Conservation (phyloP, 1,284 basidiomycete species). For the Stygiomarasmius scandens region DNA sequence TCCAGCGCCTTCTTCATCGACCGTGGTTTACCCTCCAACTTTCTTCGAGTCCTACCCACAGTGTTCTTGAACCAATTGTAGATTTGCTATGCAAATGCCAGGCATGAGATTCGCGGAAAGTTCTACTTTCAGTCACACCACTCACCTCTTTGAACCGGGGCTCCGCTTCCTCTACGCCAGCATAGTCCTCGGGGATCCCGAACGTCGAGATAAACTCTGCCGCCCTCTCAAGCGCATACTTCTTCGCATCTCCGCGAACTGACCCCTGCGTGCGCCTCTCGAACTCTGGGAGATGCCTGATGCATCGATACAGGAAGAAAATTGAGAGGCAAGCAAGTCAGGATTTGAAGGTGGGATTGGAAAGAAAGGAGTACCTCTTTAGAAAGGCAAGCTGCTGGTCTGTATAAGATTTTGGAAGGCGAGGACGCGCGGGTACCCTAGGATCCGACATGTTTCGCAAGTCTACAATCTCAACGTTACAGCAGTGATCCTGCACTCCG, state of each 20-base stretch:
- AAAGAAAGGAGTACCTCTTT: constrained; percentile 39
- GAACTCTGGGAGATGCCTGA: constrained; percentile 50
- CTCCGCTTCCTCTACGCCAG: constrained; percentile 54
- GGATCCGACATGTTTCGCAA: constrained; percentile 6
- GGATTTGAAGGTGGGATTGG: neutral
- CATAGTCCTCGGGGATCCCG: constrained; percentile 54
- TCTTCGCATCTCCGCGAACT: constrained; percentile 63
- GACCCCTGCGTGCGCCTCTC: constrained; percentile 54
- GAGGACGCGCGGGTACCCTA: constrained; percentile 28
- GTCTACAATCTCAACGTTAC: constrained; percentile 12
- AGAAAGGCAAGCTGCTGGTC: constrained; percentile 58
- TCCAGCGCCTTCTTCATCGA: constrained; percentile 49
- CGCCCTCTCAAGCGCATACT: constrained; percentile 61
- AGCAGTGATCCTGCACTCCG: constrained; percentile 10
- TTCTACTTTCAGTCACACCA: constrained; percentile 11
- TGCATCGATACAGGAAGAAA: constrained; percentile 15
- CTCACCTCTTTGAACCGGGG: constrained; percentile 57
- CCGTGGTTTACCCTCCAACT: constrained; percentile 52
- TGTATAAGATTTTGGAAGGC: constrained; percentile 61
- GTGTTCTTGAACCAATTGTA: constrained; percentile 74
- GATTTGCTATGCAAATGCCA: constrained; percentile 47
- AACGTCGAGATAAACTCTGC: constrained; percentile 57
- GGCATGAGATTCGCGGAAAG: constrained; percentile 8
- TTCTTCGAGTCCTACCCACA: constrained; percentile 55
- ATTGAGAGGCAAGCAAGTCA: constrained; percentile 1